These are phyloP conservation scores for Limnanthes douglasii DNA, from an alignment of 345 rosid species.

Conservation along the genomic window DNA sequence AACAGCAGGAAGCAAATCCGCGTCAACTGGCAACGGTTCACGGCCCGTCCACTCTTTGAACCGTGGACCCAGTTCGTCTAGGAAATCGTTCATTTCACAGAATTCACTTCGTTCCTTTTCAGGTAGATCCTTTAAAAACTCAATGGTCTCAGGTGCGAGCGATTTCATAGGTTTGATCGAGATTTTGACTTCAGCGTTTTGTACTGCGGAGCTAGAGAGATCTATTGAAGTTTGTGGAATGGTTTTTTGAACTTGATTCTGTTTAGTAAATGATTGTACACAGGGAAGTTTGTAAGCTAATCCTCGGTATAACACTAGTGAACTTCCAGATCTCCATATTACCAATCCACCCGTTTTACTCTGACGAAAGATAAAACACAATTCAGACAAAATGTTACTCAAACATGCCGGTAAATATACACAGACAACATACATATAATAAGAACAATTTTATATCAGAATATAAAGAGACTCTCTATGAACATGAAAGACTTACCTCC, in stretches of 20 bases:
- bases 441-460: too few species aligned
- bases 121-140: slow-evolving; percentile 32
- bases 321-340: slow-evolving; percentile 94
- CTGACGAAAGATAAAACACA: slow-evolving; percentile 24
- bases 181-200: slow-evolving; percentile 7
- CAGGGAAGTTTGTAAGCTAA: slow-evolving; percentile 56
- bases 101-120: slow-evolving; percentile 40
- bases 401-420: slow-evolving; percentile 2
- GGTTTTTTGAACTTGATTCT: slow-evolving; percentile 15
- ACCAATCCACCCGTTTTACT: slow-evolving; percentile 77
- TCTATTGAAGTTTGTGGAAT: slow-evolving; percentile 1
- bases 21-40: slow-evolving; percentile 90
- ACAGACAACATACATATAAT: too few species aligned
- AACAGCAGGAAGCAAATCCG: slow-evolving; percentile 75
- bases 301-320: slow-evolving; percentile 80
- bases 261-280: slow-evolving; percentile 39
- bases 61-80: slow-evolving; percentile 81
- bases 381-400: slow-evolving; percentile 8
- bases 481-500: slow-evolving; percentile 43
- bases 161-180: slow-evolving; percentile 7
- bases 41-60: slow-evolving; percentile 83
- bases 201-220: slow-evolving; percentile 4
- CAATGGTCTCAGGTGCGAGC: slow-evolving; percentile 19
- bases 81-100: slow-evolving; percentile 38
- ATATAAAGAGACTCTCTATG: too few species aligned